Evolutionary conservation across 2,329 filamentous ascomycete species (phyloP).

Genomic region (Fusarium nisikadoi): DNA sequence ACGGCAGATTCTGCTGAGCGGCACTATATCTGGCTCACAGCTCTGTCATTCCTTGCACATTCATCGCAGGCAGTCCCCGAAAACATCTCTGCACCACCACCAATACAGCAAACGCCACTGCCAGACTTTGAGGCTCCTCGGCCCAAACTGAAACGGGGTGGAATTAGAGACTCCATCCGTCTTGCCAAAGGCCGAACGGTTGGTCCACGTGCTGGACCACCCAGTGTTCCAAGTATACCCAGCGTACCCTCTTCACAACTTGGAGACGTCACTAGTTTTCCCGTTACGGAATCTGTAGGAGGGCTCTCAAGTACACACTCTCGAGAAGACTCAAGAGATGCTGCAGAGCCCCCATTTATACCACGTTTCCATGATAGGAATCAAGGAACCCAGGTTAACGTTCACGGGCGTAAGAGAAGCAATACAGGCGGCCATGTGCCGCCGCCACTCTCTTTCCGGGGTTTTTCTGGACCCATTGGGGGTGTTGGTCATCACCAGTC

Average conservation of each 20-base stretch:
- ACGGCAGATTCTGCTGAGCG: slow-evolving; percentile 85
- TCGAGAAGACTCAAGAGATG: slow-evolving; percentile 64
- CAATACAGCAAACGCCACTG: slow-evolving; percentile 53
- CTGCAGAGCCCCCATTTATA: slow-evolving; percentile 77
- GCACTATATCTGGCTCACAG: slow-evolving; percentile 94
- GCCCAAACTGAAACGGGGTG: slow-evolving; percentile 59
- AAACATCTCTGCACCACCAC: slow-evolving; percentile 66
- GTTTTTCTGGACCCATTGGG: slow-evolving; percentile 72
- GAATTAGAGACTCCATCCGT: slow-evolving; percentile 88
- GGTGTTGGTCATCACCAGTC: slow-evolving; percentile 57
- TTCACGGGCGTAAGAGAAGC: slow-evolving; percentile 86
- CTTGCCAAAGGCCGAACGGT: slow-evolving; percentile 78
- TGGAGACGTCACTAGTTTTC: slow-evolving; percentile 51
- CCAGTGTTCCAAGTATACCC: slow-evolving; percentile 62
- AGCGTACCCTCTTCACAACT: slow-evolving; percentile 52
- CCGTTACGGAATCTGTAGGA: slow-evolving; percentile 54
- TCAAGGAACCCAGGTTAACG: slow-evolving; percentile 56
- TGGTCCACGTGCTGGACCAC: slow-evolving; percentile 56
- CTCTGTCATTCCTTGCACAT: slow-evolving; percentile 93
- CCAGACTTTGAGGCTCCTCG: slow-evolving; percentile 64
- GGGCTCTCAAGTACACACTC: slow-evolving; percentile 51
- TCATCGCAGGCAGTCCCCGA: slow-evolving; percentile 85
- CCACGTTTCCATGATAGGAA: slow-evolving; percentile 74
- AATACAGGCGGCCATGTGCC: slow-evolving; percentile 83
- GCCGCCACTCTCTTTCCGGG: slow-evolving; percentile 78